Evolutionary conservation across 352 stramenopile genomes (phyloP).

Genomic region (Pythium grandisporangium): DNA sequence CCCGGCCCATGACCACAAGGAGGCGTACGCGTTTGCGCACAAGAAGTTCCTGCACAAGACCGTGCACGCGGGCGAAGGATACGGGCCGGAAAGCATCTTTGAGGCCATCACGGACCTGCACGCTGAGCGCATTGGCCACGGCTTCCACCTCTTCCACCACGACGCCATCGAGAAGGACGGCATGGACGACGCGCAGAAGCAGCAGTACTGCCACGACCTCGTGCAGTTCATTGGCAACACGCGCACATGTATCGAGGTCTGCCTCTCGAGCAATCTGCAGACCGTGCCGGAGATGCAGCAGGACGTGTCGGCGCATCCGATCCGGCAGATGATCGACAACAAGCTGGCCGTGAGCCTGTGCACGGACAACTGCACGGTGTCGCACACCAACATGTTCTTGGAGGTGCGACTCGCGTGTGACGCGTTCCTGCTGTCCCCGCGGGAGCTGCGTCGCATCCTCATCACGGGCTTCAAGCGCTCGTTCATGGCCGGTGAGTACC

Average conservation of each 20-base stretch:
- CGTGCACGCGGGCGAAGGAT: slow-evolving; percentile 82
- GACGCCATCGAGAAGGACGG: slow-evolving; percentile 59
- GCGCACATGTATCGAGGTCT: slow-evolving; percentile 81
- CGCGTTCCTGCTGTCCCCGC: slow-evolving; percentile 61
- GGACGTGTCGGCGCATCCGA: slow-evolving; percentile 61
- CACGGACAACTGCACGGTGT: slow-evolving; percentile 86
- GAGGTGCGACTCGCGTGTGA: slow-evolving; percentile 79
- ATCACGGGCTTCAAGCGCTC: slow-evolving; percentile 50
- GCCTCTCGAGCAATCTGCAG: slow-evolving; percentile 83
- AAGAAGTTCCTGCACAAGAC: slow-evolving; percentile 87
- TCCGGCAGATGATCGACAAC: slow-evolving; percentile 76
- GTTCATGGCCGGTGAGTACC: slow-evolving; percentile 81
- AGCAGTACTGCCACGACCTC: slow-evolving; percentile 69
- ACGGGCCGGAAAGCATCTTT: slow-evolving; percentile 84
- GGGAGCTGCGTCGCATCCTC: slow-evolving; percentile 66
- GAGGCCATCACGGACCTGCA: slow-evolving; percentile 80
- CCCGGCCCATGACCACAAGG: slow-evolving; percentile 67
- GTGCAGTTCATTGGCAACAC: slow-evolving; percentile 78
- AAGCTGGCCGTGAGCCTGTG: slow-evolving; percentile 76
- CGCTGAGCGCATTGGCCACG: slow-evolving; percentile 80
- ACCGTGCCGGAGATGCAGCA: slow-evolving; percentile 69
- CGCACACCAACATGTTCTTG: slow-evolving; percentile 74
- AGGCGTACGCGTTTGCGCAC: slow-evolving; percentile 79
- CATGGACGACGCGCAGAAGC: slow-evolving; percentile 30
- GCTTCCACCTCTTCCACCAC: slow-evolving; percentile 74